Conservation (phyloP, 495 filamentous ascomycete species). For the Achaetomiella virescens region DNA sequence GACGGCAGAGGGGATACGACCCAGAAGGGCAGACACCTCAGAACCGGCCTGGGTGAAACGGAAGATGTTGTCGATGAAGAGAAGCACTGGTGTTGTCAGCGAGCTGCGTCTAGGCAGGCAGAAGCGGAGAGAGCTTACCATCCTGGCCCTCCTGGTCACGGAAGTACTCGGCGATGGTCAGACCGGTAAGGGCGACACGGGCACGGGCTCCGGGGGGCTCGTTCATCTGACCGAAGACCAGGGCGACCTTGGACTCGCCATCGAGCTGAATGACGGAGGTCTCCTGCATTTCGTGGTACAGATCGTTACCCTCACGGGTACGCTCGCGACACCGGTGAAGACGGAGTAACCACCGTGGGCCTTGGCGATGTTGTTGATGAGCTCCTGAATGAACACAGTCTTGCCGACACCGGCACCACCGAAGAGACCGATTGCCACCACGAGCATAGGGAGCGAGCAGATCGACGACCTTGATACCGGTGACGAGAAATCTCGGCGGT, state of each 20-base stretch:
- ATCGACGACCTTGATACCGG: slow-evolving; percentile 99
- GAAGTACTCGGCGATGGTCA: slow-evolving; percentile 93
- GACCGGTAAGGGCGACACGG: slow-evolving; percentile 93
- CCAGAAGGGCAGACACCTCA: slow-evolving; percentile 97
- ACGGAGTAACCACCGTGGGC: slow-evolving; percentile 99
- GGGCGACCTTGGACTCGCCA: slow-evolving; percentile 97
- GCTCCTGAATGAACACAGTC: slow-evolving; percentile 99
- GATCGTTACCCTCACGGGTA: slow-evolving; percentile 99
- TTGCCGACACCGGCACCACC: slow-evolving; percentile 99
- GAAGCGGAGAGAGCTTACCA: slow-evolving; percentile 39
- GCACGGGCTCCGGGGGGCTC: slow-evolving; percentile 99
- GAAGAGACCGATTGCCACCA: slow-evolving; percentile 99
- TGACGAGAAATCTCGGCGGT: slow-evolving; percentile 92
- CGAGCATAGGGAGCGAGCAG: slow-evolving; percentile 96
- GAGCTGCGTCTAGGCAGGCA: not conserved
- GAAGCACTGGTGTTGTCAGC: slow-evolving; percentile 57
- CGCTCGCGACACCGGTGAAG: slow-evolving; percentile 99
- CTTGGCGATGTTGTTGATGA: slow-evolving; percentile 99
- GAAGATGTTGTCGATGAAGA: slow-evolving; percentile 99
- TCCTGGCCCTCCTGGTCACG: slow-evolving; percentile 97
- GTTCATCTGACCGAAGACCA: slow-evolving; percentile 99
- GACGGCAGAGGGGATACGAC: slow-evolving; percentile 99
- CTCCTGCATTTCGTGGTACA: slow-evolving; percentile 99
- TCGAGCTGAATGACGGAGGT: slow-evolving; percentile 98
- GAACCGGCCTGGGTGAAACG: slow-evolving; percentile 99